phyloP scores from a whole-genome alignment of 495 filamentous ascomycete species.

The Penicillium steckii region DNA sequence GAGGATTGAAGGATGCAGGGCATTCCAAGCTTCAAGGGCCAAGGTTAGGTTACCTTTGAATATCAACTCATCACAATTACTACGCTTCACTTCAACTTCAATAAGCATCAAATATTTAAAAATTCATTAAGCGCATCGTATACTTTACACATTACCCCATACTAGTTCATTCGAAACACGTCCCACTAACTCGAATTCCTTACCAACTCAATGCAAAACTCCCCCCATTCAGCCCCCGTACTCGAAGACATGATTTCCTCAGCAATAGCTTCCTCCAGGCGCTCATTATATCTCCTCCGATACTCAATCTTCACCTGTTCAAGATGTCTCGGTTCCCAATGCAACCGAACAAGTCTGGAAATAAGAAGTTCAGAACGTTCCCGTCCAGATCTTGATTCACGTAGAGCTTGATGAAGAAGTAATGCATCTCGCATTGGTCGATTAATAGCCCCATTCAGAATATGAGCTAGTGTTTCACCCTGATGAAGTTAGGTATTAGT shows the following conservation, averaged over 20 bases:
- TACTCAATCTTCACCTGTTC: conserved; percentile 69
- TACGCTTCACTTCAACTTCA: too few species aligned
- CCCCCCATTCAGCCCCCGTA: conserved; percentile 49
- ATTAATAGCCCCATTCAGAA: conserved; percentile 96
- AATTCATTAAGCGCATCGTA: too few species aligned
- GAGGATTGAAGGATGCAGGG: too few species aligned
- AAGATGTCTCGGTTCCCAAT: conserved; percentile 81
- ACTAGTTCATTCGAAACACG: too few species aligned
- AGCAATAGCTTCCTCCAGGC: conserved; percentile 61
- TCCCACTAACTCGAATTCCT: conserved; percentile 32
- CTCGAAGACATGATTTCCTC: conserved; percentile 44
- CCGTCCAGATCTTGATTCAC: conserved; percentile 57
- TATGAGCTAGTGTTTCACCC: conserved; percentile 94
- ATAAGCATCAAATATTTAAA: too few species aligned
- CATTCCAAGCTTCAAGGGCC: too few species aligned
- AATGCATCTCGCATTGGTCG: conserved; percentile 91
- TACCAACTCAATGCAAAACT: conserved; percentile 59
- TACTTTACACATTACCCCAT: too few species aligned
- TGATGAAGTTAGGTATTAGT: conserved; percentile 32
- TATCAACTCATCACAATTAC: too few species aligned
- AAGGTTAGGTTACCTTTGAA: too few species aligned
- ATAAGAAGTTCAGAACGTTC: conserved; percentile 81
- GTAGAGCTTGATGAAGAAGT: conserved; percentile 88
- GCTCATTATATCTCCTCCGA: conserved; percentile 65
- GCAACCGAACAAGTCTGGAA: conserved; percentile 73